Percentiles rank a stretch among this genome's conserved stretches.
These are phyloP conservation scores for Phytophthora sansomeana DNA, from an alignment of 352 stramenopile genomes.

Conservation along the genomic window DNA sequence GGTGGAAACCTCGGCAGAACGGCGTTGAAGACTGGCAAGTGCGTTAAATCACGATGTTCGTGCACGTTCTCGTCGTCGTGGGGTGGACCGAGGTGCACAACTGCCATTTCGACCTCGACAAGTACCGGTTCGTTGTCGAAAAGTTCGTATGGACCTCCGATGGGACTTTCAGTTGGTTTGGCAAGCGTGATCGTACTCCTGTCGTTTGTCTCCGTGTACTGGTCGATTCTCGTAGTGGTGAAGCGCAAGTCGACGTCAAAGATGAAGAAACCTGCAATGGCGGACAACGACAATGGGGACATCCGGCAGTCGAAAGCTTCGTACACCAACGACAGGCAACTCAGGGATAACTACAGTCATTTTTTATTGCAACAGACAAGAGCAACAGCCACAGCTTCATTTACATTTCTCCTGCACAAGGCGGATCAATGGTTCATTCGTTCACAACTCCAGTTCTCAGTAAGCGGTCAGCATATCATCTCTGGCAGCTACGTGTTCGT, in stretches of 20 bases:
- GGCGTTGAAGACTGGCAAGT: slow-evolving; percentile 53
- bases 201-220: slow-evolving; percentile 42
- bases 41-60: slow-evolving; percentile 54
- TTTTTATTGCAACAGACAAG: neutral
- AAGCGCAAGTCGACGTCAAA: slow-evolving; percentile 27
- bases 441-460: too few species aligned
- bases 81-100: slow-evolving; percentile 66
- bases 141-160: slow-evolving; percentile 46
- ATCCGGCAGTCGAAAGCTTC: neutral
- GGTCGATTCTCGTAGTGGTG: slow-evolving; percentile 21
- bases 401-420: too few species aligned
- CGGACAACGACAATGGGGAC: neutral
- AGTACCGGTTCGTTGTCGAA: slow-evolving; percentile 21
- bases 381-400: too few species aligned
- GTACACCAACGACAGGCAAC: neutral
- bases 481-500: too few species aligned
- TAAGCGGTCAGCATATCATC: too few species aligned
- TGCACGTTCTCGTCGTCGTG: slow-evolving; percentile 54
- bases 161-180: slow-evolving; percentile 42
- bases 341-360: neutral
- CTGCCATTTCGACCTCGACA: slow-evolving; percentile 34
- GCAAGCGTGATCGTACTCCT: slow-evolving; percentile 37
- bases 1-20: slow-evolving; percentile 40
- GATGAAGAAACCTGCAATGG: slow-evolving; percentile 15
- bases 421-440: too few species aligned